A percentile compares a stretch with the other conserved stretches of the same genome.
Conservation (phyloP, 106 monocot species). For the Ottelia alismoides region DNA sequence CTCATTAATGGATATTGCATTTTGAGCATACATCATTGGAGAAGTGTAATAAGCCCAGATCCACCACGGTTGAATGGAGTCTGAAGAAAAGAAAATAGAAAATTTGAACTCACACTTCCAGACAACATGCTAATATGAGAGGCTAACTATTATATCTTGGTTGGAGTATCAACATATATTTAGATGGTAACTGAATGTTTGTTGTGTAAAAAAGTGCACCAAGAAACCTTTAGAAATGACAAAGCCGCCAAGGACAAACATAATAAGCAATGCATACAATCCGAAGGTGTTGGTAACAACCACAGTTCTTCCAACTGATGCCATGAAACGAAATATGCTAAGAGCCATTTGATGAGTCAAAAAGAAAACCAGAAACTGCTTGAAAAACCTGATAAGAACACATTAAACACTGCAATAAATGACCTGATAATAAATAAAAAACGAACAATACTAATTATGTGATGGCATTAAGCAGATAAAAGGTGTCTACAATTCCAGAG, state of each 20-base stretch:
- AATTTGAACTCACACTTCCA: too few relatives aligned
- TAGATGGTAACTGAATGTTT: neutral
- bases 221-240: slow-evolving; percentile 48
- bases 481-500: too few relatives aligned
- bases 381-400: neutral
- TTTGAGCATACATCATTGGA: slow-evolving; percentile 60
- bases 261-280: slow-evolving; percentile 10
- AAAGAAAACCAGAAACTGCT: neutral
- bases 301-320: neutral
- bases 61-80: slow-evolving; percentile 47
- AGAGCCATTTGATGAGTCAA: neutral
- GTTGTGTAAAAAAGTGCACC: slow-evolving; percentile 3
- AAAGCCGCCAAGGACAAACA: slow-evolving; percentile 52
- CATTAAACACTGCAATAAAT: neutral
- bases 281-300: slow-evolving; percentile 7
- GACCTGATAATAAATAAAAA: neutral
- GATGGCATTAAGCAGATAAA: neutral
- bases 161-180: neutral
- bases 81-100: too few relatives aligned
- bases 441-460: neutral
- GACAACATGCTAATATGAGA: too few relatives aligned
- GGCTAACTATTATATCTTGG: neutral
- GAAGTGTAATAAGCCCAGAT: slow-evolving; percentile 75
- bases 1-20: slow-evolving; percentile 51
- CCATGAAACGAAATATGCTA: neutral